Evolutionary conservation across 768 basidiomycete species (phyloP), one percentile per base, ranked within the genome.

Genomic region (Tricholoma flavovirens): DNA sequence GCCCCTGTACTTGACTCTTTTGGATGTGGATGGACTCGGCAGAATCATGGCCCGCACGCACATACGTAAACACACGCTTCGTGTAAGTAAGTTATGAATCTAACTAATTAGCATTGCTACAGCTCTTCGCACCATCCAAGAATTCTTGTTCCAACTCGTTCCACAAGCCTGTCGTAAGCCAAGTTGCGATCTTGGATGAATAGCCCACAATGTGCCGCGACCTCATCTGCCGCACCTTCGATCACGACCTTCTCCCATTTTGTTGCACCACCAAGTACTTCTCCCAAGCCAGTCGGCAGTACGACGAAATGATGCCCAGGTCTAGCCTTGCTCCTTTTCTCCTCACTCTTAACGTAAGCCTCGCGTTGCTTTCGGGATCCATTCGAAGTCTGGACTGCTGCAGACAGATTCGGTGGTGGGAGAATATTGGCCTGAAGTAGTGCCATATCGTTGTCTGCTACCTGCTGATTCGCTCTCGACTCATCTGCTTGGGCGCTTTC

Each of bases 201-300:
- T 11, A 84, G 60, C 36, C 81, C 83, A 48, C 70, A 72, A 66
- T 84, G 83, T 1, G 83, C 83, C 8, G 67, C 75, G 6, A 84
- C 83, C 62, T 84, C 83, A 60, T 82, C 80, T 4, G 75, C 66
- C 9, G 75, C 80, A 3, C 79, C 81, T 6, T 60, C 73, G 33
- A 84, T 77, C n/a, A 68, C 42, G 0, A 84, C 78, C 49, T 70
- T 68, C 56, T 81, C 76, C 83, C 83, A 84, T 53, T 71, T 73
- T 17, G 75, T 74, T 55, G 66, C 60, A n/a, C 77, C 76, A 4
- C 75, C 77, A 7, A 78, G 67, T 8, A 68, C 59, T 40, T 69
- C 62, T 2, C 75, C 75, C 42, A 79, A 58, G 4, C 77, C 77
- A 9, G 69, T 77, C 0, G 82, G 82, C 21, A 80, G 70, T 9